phyloP scores from a whole-genome alignment of 1,284 basidiomycete species.

The Cryptococcus sp. region DNA sequence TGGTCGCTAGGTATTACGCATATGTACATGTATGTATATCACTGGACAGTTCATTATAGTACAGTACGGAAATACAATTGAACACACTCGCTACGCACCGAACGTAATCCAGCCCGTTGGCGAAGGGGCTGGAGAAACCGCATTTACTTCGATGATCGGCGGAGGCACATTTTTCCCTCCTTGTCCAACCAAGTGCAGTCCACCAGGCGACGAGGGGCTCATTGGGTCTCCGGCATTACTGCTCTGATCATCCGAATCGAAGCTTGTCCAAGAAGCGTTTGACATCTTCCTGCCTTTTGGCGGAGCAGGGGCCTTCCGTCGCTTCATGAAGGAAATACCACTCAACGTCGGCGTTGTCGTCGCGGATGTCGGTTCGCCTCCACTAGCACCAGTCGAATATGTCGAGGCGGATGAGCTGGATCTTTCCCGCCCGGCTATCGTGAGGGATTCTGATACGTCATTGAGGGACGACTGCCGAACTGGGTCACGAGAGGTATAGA shows the following conservation, averaged over 20 bases:
- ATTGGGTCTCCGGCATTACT: background rate
- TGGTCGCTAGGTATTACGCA: too few relatives aligned
- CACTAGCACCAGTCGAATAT: background rate
- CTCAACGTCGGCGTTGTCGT: constrained; percentile 5
- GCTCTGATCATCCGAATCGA: constrained; percentile 15
- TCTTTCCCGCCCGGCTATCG: constrained; percentile 17
- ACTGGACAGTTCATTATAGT: too few relatives aligned
- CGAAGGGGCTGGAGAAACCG: constrained; percentile 7
- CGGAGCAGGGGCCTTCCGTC: constrained; percentile 41
- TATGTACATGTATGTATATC: too few relatives aligned
- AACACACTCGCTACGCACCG: background rate
- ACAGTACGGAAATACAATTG: too few relatives aligned
- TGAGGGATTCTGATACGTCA: constrained; percentile 40
- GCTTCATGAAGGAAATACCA: constrained; percentile 12
- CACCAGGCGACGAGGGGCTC: background rate
- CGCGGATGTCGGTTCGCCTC: constrained; percentile 4
- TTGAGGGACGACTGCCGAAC: constrained; percentile 43
- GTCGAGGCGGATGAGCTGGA: constrained; percentile 23
- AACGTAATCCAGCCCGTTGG: constrained; percentile 42
- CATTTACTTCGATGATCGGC: constrained; percentile 41
- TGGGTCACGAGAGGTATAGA: constrained; percentile 43
- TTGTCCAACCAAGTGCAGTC: constrained; percentile 28
- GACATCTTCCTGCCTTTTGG: constrained; percentile 21
- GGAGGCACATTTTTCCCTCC: constrained; percentile 39
- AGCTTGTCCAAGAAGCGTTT: constrained; percentile 19